A percentile compares a stretch with the other conserved stretches of the same genome.
These are phyloP conservation scores for Epichloe bromicola DNA, from an alignment of 2,329 filamentous ascomycete species.

Conservation along the genomic window DNA sequence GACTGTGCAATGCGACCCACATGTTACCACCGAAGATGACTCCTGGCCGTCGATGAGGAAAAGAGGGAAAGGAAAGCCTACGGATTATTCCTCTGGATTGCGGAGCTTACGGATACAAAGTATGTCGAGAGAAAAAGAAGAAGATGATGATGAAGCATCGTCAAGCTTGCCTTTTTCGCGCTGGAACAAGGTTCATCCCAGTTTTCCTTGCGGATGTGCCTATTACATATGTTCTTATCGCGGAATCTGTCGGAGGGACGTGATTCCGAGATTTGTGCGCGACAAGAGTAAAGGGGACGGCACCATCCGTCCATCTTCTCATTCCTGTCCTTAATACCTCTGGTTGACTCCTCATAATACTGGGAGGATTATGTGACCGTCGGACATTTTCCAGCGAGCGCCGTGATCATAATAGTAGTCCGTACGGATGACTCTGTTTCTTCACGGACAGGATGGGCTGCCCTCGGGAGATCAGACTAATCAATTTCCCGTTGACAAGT, in stretches of 20 bases:
- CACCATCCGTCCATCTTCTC: neutral
- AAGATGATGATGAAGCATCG: too few species aligned
- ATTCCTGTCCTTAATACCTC: too few species aligned
- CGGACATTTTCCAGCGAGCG: neutral
- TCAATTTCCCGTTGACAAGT: neutral
- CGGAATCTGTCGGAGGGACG: neutral
- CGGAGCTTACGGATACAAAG: neutral
- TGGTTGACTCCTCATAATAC: neutral
- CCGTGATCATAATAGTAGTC: neutral
- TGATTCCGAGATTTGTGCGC: neutral
- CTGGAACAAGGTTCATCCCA: neutral
- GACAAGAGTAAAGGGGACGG: neutral
- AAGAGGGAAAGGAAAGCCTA: neutral
- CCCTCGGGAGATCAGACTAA: neutral
- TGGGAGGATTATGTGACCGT: neutral
- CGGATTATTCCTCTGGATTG: too few species aligned
- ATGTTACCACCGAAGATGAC: neutral
- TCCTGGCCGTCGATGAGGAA: neutral
- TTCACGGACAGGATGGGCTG: neutral
- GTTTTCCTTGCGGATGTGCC: neutral
- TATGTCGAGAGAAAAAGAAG: neutral
- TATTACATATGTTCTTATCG: neutral
- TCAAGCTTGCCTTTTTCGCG: neutral
- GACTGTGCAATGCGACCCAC: slow-evolving; percentile 1
- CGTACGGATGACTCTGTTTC: neutral